Evolutionary conservation across 2,329 filamentous ascomycete genomes (phyloP).

Genomic region (Xylariaceae sp.): DNA sequence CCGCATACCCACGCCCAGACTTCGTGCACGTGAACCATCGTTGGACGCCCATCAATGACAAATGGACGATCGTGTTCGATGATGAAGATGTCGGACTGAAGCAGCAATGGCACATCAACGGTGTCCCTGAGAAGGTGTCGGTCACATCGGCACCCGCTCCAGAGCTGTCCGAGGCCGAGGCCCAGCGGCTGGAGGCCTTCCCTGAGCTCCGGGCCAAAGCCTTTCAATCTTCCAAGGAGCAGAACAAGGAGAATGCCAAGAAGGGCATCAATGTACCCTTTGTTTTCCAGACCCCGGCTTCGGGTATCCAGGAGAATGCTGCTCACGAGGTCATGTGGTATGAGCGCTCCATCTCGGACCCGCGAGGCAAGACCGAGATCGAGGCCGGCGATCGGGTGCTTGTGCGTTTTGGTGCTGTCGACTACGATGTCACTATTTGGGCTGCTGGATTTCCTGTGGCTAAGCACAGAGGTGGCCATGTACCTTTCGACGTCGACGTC

Average conservation of each 20-base stretch:
- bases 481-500: constrained; percentile 54
- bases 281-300: constrained; percentile 61
- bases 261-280: constrained; percentile 59
- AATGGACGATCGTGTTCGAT: constrained; percentile 63
- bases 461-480: constrained; percentile 54
- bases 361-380: constrained; percentile 40
- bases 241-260: constrained; percentile 36
- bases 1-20: constrained; percentile 59
- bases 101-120: constrained; percentile 48
- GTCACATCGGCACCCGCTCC: constrained; percentile 17
- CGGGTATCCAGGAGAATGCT: constrained; percentile 56
- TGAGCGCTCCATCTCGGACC: constrained; percentile 48
- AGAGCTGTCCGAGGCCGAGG: constrained; percentile 31
- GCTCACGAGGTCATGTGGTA: constrained; percentile 68
- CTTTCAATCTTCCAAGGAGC: constrained; percentile 26
- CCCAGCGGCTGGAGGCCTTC: constrained; percentile 44
- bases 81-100: constrained; percentile 55
- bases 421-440: constrained; percentile 58
- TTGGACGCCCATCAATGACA: constrained; percentile 59
- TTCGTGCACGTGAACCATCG: constrained; percentile 51
- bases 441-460: constrained; percentile 49
- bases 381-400: constrained; percentile 39
- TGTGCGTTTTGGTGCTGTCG: constrained; percentile 56
- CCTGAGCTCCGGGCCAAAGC: constrained; percentile 46
- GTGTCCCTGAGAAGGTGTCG: constrained; percentile 41